Percentiles rank a stretch among this genome's conserved stretches.
Evolutionary conservation across 148 eudicot genomes (phyloP).

Genomic region (Simmondsia chinensis): DNA sequence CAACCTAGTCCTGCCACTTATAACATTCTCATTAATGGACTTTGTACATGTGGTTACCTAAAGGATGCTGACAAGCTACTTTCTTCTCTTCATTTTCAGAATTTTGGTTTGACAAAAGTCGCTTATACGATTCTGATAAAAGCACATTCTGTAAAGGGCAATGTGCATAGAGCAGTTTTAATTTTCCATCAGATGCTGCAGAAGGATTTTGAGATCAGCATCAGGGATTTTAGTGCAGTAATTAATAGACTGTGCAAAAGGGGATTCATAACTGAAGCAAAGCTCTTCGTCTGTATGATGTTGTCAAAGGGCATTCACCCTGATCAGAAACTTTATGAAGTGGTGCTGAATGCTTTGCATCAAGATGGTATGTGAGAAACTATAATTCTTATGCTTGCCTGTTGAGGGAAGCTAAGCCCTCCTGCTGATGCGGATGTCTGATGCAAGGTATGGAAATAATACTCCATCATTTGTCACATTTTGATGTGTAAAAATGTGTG

Average conservation of each 20-base stretch:
- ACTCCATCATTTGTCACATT: too few relatives aligned
- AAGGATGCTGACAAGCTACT: conserved; percentile 46
- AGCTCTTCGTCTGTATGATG: conserved; percentile 55
- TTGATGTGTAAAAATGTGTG: too few relatives aligned
- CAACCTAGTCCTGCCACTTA: conserved; percentile 57
- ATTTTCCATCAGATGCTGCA: conserved; percentile 53
- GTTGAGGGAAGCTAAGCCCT: neutral
- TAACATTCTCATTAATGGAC: conserved; percentile 65
- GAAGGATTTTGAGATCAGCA: conserved; percentile 48
- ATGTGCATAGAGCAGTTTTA: conserved; percentile 31
- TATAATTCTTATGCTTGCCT: conserved; percentile 10
- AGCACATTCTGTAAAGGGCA: conserved; percentile 86
- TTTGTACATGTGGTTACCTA: conserved; percentile 47
- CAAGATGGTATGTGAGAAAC: conserved; percentile 12
- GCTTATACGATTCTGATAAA: conserved; percentile 62
- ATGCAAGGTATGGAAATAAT: conserved; percentile 20
- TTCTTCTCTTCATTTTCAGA: conserved; percentile 31
- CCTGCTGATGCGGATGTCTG: conserved; percentile 1
- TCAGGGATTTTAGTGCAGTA: conserved; percentile 65
- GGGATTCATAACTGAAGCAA: conserved; percentile 37
- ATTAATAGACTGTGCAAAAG: conserved; percentile 80
- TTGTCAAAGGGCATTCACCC: conserved; percentile 37
- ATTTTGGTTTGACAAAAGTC: conserved; percentile 42
- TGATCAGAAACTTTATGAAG: conserved; percentile 37
- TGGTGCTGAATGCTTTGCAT: conserved; percentile 28